phyloP scores from a whole-genome alignment of 148 eudicot species.

The Bassia scoparia region DNA sequence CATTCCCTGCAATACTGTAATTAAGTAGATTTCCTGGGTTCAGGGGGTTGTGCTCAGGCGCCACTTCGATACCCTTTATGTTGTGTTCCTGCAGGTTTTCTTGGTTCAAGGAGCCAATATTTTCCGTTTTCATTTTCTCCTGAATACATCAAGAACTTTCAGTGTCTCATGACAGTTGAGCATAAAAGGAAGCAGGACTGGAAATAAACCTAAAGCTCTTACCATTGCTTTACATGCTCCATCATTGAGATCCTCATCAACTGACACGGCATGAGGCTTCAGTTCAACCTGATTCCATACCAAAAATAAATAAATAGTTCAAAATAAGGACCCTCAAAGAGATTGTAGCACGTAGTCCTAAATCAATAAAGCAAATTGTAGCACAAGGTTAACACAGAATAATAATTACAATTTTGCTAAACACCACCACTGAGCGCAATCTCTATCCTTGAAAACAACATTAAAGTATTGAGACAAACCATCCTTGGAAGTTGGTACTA shows the following conservation, averaged over 20 bases:
- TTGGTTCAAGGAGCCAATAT: not conserved
- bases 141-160: not conserved
- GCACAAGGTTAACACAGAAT: not conserved
- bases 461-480: no score
- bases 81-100: not conserved
- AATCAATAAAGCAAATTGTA: no score
- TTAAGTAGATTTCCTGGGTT: not conserved
- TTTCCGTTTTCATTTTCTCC: not conserved
- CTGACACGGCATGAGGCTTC: slow-evolving; percentile 50
- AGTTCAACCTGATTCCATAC: slow-evolving; percentile 33
- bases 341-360: not conserved
- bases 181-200: not conserved
- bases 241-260: slow-evolving; percentile 60
- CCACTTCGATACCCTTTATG: not conserved
- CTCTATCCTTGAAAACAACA: no score
- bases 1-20: not conserved
- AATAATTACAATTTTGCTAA: no score
- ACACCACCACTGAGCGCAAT: no score
- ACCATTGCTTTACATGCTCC: slow-evolving; percentile 55
- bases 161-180: not conserved
- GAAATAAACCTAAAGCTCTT: not conserved
- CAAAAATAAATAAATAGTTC: not conserved
- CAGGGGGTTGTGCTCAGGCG: not conserved
- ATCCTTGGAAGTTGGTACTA: no score
- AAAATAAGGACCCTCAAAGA: not conserved